phyloP scores from a whole-genome alignment of 352 stramenopile genomes.

The Albugo laibachii region DNA sequence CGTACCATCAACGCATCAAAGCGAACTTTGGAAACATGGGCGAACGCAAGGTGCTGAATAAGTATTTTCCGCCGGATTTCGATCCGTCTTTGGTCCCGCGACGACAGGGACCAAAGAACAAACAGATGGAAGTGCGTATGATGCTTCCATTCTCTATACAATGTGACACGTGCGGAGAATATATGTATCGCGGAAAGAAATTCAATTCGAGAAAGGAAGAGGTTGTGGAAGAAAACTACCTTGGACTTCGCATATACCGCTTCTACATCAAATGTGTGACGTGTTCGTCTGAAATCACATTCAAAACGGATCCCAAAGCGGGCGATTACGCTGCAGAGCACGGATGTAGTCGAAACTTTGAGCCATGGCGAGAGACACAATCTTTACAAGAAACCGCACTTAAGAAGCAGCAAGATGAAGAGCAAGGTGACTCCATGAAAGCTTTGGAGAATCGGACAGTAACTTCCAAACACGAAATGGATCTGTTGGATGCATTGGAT shows the following conservation, averaged over 20 bases:
- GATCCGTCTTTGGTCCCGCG: slow-evolving; percentile 90
- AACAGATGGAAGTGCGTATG: slow-evolving; percentile 95
- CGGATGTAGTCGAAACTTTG: slow-evolving; percentile 94
- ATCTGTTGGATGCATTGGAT: slow-evolving; percentile 95
- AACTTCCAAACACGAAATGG: slow-evolving; percentile 97
- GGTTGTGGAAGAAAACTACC: slow-evolving; percentile 90
- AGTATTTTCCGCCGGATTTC: slow-evolving; percentile 99
- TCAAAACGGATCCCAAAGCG: slow-evolving; percentile 98
- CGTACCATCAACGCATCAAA: background rate
- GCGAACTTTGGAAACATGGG: slow-evolving; percentile 68
- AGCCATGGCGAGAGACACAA: slow-evolving; percentile 87
- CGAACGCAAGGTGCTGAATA: slow-evolving; percentile 99
- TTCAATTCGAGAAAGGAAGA: slow-evolving; percentile 98
- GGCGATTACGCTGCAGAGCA: slow-evolving; percentile 94
- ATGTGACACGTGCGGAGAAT: slow-evolving; percentile 93
- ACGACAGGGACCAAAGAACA: slow-evolving; percentile 87
- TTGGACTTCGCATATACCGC: slow-evolving; percentile 90
- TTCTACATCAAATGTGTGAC: slow-evolving; percentile 97
- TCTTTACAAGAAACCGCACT: slow-evolving; percentile 46
- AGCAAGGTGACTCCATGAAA: slow-evolving; percentile 94
- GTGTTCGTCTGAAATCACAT: slow-evolving; percentile 90
- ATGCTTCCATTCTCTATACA: slow-evolving; percentile 98
- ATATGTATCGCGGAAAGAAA: slow-evolving; percentile 98
- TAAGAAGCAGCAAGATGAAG: slow-evolving; percentile 73
- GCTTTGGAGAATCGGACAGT: slow-evolving; percentile 95